Conservation (phyloP, 106 monocot genomes). For the Dioscorea alata region DNA sequence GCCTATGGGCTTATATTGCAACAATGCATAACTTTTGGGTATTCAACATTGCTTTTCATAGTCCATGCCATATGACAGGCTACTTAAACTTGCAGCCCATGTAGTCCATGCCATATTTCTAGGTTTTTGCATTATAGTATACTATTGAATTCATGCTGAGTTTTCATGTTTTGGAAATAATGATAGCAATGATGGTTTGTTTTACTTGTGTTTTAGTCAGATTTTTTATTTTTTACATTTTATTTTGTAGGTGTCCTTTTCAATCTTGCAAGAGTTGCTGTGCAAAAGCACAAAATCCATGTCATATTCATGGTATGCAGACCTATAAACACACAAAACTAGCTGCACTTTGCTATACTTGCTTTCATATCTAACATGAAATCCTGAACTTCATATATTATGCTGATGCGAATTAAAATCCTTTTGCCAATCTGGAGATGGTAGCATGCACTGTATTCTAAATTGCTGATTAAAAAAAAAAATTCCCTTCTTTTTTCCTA, state of each 20-base stretch:
- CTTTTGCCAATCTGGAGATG: not conserved
- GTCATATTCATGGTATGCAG: conserved; percentile 86
- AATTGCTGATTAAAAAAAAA: too few relatives aligned
- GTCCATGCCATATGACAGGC: too few relatives aligned
- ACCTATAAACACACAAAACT: not conserved
- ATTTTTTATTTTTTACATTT: not conserved
- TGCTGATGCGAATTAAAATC: not conserved
- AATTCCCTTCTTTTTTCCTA: not conserved
- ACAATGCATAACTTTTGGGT: too few relatives aligned
- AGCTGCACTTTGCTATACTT: not conserved
- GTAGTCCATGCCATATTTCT: too few relatives aligned
- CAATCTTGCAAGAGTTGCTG: conserved; percentile 98
- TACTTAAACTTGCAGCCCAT: too few relatives aligned
- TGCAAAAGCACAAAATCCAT: conserved; percentile 89
- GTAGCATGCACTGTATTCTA: not conserved
- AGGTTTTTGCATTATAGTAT: not conserved
- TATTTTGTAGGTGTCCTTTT: conserved; percentile 69
- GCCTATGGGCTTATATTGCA: too few relatives aligned
- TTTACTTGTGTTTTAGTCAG: not conserved
- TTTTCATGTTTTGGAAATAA: not conserved
- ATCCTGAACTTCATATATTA: too few relatives aligned
- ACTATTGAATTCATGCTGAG: not conserved
- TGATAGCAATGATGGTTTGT: not conserved
- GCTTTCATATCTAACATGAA: too few relatives aligned
- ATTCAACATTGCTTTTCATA: too few relatives aligned